Conservation (phyloP, 495 filamentous ascomycete genomes). For the Aspergillus incahuasiensis region DNA sequence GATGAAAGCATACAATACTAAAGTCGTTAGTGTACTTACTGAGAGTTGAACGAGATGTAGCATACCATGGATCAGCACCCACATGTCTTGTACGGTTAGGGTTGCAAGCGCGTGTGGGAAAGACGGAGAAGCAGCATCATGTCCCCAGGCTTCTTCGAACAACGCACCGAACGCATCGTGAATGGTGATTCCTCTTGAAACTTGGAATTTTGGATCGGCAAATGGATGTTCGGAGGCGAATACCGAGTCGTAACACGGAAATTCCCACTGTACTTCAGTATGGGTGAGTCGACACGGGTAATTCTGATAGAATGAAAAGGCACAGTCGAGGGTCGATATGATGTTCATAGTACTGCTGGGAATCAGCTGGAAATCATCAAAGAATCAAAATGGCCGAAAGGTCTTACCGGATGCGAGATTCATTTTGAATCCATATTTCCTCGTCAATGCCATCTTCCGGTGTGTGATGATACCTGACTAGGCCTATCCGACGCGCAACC, state of each 20-base stretch:
- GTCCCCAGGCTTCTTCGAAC: constrained; percentile 22
- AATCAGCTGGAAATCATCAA: constrained; percentile 20
- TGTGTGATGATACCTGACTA: constrained; percentile 32
- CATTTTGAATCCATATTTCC: constrained; percentile 40
- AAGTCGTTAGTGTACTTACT: neutral
- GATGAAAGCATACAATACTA: constrained; percentile 44
- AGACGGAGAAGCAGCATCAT: constrained; percentile 4
- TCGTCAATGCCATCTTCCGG: constrained; percentile 28
- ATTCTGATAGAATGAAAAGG: constrained; percentile 44
- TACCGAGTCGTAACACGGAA: constrained; percentile 35
- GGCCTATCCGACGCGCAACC: constrained; percentile 35
- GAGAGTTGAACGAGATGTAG: neutral
- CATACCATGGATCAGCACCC: constrained; percentile 42
- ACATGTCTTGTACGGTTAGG: constrained; percentile 39
- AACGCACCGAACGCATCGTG: constrained; percentile 34
- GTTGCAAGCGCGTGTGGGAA: constrained; percentile 6
- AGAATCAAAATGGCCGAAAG: neutral
- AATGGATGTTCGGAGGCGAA: constrained; percentile 41
- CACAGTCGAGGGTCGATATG: constrained; percentile 39
- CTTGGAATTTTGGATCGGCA: constrained; percentile 31
- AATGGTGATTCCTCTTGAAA: constrained; percentile 29
- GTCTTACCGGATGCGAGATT: constrained; percentile 40
- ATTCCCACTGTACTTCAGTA: constrained; percentile 36
- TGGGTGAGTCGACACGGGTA: constrained; percentile 38
- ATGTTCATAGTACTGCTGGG: constrained; percentile 30